These are phyloP conservation scores for Pseudocercospora vitis DNA, from an alignment of 2,329 filamentous ascomycete genomes.

Conservation along the genomic window DNA sequence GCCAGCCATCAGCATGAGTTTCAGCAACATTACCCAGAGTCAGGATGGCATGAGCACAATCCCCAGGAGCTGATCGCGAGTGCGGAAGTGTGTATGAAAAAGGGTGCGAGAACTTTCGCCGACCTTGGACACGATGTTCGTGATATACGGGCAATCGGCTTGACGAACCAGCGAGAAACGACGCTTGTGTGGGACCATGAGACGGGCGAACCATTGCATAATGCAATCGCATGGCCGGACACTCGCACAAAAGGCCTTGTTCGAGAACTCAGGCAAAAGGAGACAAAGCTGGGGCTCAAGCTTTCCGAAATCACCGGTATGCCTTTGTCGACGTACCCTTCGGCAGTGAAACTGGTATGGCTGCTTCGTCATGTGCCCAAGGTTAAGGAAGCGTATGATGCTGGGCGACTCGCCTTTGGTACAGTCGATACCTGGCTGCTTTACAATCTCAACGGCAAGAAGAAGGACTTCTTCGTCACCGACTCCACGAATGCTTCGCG, in stretches of 20 bases:
- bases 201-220: constrained; percentile 77
- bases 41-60: constrained; percentile 91
- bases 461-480: constrained; percentile 70
- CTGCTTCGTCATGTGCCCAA: constrained; percentile 69
- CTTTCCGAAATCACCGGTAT: constrained; percentile 66
- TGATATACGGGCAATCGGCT: constrained; percentile 74
- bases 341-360: constrained; percentile 85
- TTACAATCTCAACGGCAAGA: constrained; percentile 75
- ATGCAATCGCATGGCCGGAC: constrained; percentile 89
- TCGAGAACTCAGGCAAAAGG: constrained; percentile 68
- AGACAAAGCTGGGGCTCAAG: constrained; percentile 67
- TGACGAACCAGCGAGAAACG: constrained; percentile 90
- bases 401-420: constrained; percentile 78
- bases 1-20: constrained; percentile 86
- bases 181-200: constrained; percentile 79
- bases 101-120: constrained; percentile 69
- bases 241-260: constrained; percentile 76
- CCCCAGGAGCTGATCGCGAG: constrained; percentile 72
- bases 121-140: constrained; percentile 64
- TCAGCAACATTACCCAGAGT: constrained; percentile 76
- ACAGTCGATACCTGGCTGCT: constrained; percentile 88
- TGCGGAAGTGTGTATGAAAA: constrained; percentile 76
- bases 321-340: constrained; percentile 84
- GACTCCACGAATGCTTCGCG: constrained; percentile 85
- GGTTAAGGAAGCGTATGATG: constrained; percentile 73